Conservation (phyloP, 805 yeast genomes). For the Lachancea meyersii region DNA sequence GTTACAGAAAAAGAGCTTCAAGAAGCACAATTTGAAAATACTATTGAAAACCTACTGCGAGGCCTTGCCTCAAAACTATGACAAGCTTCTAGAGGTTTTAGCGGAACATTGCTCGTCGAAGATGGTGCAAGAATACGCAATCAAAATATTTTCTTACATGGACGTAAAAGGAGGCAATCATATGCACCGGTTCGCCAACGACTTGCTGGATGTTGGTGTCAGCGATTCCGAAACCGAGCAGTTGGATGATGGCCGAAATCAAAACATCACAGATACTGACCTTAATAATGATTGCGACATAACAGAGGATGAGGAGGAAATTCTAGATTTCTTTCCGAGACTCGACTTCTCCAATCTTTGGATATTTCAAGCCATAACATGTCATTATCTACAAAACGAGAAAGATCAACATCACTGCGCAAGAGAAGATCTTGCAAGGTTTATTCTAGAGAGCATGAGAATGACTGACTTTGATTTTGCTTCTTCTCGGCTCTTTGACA, state of each 20-base stretch:
- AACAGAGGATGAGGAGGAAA: constrained; percentile 1
- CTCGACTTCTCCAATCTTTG: constrained; percentile 30
- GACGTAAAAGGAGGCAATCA: constrained; percentile 12
- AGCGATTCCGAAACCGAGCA: neutral
- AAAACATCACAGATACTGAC: neutral
- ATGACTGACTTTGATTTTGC: constrained; percentile 21
- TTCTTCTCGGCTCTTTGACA: constrained; percentile 25
- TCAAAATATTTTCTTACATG: constrained; percentile 12
- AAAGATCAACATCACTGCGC: neutral
- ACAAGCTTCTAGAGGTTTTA: constrained; percentile 17
- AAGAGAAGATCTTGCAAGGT: constrained; percentile 5
- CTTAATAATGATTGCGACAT: constrained; percentile 1
- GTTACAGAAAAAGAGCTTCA: constrained; percentile 20
- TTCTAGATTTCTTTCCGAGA: constrained; percentile 12
- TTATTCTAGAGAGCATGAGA: constrained; percentile 20
- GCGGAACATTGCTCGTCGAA: constrained; percentile 20
- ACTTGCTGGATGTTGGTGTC: constrained; percentile 17
- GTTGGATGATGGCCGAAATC: neutral
- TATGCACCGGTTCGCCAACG: constrained; percentile 12
- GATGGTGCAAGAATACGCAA: constrained; percentile 10
- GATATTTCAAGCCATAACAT: constrained; percentile 28
- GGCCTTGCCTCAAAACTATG: constrained; percentile 9
- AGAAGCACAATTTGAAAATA: constrained; percentile 17
- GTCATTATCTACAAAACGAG: constrained; percentile 8
- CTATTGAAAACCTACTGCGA: constrained; percentile 16